Conservation (phyloP, 2,329 filamentous ascomycete species). For the Apiospora pterosperma region DNA sequence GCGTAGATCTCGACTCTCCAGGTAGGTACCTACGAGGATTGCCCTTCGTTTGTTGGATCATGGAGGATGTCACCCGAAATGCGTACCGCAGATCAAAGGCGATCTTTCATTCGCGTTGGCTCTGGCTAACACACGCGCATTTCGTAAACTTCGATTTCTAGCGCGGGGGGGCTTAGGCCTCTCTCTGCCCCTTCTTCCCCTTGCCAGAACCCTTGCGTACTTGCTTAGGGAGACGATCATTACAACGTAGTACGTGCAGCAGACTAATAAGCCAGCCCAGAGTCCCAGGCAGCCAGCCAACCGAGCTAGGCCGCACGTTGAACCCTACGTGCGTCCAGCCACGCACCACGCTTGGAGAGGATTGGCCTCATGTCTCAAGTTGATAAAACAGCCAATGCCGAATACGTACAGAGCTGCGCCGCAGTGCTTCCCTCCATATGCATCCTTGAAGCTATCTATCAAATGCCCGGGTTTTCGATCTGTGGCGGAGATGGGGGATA, state of each 20-base stretch:
- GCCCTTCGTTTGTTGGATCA: neutral
- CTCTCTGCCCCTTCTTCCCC: neutral
- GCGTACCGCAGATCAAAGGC: neutral
- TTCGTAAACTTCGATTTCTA: neutral
- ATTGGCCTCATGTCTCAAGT: neutral
- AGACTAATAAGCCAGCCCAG: neutral
- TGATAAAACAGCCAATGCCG: neutral
- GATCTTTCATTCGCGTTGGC: neutral
- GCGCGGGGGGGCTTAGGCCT: neutral
- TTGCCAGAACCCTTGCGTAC: too few species aligned
- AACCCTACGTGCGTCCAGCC: neutral
- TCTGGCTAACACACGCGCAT: neutral
- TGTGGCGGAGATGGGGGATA: neutral
- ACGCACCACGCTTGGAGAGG: neutral
- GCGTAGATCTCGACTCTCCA: too few species aligned
- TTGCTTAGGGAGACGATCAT: too few species aligned
- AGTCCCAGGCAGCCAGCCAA: neutral
- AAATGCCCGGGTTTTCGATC: neutral
- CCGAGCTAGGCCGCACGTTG: neutral
- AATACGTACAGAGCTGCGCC: neutral
- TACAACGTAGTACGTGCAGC: neutral
- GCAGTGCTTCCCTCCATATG: neutral
- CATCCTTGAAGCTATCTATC: neutral
- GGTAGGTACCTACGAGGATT: neutral
- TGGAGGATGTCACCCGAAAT: neutral